phyloP scores from a whole-genome alignment of 2,329 filamentous ascomycete genomes.

The Colletotrichum chlorophyti region DNA sequence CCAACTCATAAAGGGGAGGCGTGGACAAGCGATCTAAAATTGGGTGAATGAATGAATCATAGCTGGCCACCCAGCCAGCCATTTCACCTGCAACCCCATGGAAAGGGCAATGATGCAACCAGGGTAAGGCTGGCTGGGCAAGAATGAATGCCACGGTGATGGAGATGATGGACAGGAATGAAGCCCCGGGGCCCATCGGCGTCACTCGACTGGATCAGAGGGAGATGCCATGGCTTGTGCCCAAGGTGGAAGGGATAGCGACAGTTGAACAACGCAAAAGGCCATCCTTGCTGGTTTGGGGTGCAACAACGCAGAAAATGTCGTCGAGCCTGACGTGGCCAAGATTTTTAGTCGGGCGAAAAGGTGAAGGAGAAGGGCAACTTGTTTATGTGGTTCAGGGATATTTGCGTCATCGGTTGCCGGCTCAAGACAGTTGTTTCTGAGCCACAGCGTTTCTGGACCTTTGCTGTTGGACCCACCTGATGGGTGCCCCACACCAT shows the following conservation, averaged over 20 bases:
- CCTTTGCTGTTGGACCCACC: background rate
- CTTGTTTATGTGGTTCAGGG: slow-evolving; percentile 1
- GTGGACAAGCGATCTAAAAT: background rate
- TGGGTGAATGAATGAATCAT: slow-evolving; percentile 16
- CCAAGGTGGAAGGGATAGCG: background rate
- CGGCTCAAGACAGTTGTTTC: background rate
- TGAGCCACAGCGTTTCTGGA: background rate
- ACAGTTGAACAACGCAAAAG: background rate
- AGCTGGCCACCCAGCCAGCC: background rate
- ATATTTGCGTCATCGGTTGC: slow-evolving; percentile 28
- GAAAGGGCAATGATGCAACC: slow-evolving; percentile 25
- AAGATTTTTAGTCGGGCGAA: slow-evolving; percentile 20
- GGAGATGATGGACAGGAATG: slow-evolving; percentile 8
- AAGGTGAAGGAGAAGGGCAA: too few relatives aligned
- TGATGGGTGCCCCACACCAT: background rate
- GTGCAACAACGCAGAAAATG: slow-evolving; percentile 16
- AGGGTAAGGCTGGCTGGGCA: slow-evolving; percentile 10
- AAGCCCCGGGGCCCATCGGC: slow-evolving; percentile 1
- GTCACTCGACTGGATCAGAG: slow-evolving; percentile 11
- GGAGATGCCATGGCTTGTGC: background rate
- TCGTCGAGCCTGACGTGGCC: slow-evolving; percentile 24
- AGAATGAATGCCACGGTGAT: slow-evolving; percentile 17
- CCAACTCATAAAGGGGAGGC: slow-evolving; percentile 6
- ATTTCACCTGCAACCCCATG: too few relatives aligned
- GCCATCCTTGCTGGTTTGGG: background rate